These are phyloP conservation scores for Globisporangium lucens DNA, from an alignment of 352 stramenopile species.

Conservation along the genomic window DNA sequence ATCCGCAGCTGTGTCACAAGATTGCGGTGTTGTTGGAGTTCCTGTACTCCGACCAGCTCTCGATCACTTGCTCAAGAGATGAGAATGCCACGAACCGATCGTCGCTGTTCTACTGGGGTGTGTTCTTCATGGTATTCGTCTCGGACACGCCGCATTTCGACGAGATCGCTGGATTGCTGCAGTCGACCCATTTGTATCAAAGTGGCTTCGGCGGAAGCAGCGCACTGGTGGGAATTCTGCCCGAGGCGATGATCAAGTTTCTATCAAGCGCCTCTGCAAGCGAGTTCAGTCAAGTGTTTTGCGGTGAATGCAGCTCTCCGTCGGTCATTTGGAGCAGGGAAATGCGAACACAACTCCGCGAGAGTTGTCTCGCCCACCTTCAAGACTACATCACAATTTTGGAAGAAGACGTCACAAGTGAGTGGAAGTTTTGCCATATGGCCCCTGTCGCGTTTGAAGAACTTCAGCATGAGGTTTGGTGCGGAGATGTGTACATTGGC, in stretches of 20 bases:
- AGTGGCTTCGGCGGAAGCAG: constrained; percentile 47
- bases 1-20: constrained; percentile 54
- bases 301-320: constrained; percentile 78
- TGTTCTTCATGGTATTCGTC: constrained; percentile 79
- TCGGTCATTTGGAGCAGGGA: constrained; percentile 93
- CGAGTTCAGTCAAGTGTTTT: constrained; percentile 90
- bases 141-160: constrained; percentile 45
- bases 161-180: constrained; percentile 58
- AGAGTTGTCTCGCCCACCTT: constrained; percentile 89
- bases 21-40: constrained; percentile 60
- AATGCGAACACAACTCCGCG: constrained; percentile 89
- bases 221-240: constrained; percentile 85
- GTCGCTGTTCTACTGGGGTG: constrained; percentile 55
- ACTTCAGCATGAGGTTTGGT: constrained; percentile 91
- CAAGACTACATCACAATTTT: constrained; percentile 89
- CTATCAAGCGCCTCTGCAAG: constrained; percentile 77
- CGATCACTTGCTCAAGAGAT: constrained; percentile 19
- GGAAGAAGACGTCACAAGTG: constrained; percentile 80
- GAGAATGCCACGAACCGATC: constrained; percentile 37
- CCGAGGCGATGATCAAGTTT: constrained; percentile 87
- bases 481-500: constrained; percentile 91
- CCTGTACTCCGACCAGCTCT: constrained; percentile 39
- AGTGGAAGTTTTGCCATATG: constrained; percentile 93
- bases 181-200: constrained; percentile 63
- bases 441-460: constrained; percentile 88